Evolutionary conservation across 768 basidiomycete genomes (phyloP), one percentile per base, ranked within the genome.

Genomic region (Auricularia heimuer): DNA sequence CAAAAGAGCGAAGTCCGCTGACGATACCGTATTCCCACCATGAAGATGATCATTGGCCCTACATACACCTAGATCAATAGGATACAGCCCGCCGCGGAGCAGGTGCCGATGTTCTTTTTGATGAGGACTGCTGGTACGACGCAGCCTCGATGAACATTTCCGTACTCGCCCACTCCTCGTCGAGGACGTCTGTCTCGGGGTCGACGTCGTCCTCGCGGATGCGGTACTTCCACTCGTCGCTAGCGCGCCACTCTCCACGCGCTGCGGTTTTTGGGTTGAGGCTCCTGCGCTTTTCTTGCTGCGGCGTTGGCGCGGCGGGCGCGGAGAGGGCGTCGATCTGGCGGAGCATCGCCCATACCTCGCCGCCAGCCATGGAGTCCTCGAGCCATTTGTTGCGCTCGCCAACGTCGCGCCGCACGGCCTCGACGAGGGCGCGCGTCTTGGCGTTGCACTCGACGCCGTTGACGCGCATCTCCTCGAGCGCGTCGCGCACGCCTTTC

Each of bases 401-500:
- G 33, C 82, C 84, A 10, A 88, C 80, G 62, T 91, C 85, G 63
- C 83, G 77, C 37, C 90, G 79, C 21, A 94, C 77, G 16, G 70
- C 77, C 65, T 89, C 88, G 12, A 87, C 80, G 18, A 93, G 71
- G 34, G 76, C 76, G 11, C 83, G 80, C 1, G 92, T 94, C 47
- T 75, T 77, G 16, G 70, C 71, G 70, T 94, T 86, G 51, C 83
- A 75, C 42, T 79, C 80, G 12, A 96, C 85, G 14, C 89, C 90
- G 69, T 94, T 92, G 45, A 85, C 79, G 29, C 77, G 74, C 93
- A 97, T 95, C 73, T 95, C 94, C 65, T 86, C 81, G 18, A 96
- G 74, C 4, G 87, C 84, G 21, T 83, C 81, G 63, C 83, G 82
- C 0, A 94, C 86, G 34, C 89, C 90, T 58, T 82, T 80, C 42